phyloP scores from a whole-genome alignment of 192 early-diverging fungal genomes.

The Coemansia sp. region DNA sequence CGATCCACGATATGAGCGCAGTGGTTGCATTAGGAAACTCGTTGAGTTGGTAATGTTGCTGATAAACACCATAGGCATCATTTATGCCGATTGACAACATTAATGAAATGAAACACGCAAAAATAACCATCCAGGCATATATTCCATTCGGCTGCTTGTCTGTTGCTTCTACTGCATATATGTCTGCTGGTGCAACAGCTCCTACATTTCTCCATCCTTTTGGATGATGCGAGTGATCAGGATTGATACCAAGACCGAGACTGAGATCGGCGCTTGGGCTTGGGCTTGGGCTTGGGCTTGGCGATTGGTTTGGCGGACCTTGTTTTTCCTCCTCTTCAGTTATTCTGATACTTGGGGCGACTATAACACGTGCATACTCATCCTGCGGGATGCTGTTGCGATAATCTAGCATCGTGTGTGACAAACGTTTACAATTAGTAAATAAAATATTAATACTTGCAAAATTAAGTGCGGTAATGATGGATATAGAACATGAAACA shows the following conservation, averaged over 20 bases:
- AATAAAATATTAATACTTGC: no score
- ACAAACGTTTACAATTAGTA: no score
- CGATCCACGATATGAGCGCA: constrained; percentile 53
- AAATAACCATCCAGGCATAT: constrained; percentile 51
- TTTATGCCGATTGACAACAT: constrained; percentile 57
- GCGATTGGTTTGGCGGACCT: background rate
- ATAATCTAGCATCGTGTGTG: no score
- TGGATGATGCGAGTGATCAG: background rate
- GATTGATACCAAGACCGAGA: background rate
- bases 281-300: background rate
- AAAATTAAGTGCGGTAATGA: no score
- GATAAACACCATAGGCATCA: constrained; percentile 55
- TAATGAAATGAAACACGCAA: constrained; percentile 46
- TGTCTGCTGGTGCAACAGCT: constrained; percentile 44
- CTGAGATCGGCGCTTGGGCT: background rate
- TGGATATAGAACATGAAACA: no score
- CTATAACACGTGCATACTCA: background rate
- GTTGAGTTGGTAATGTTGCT: constrained; percentile 51
- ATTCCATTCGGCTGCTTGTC: constrained; percentile 41
- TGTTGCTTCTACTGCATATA: constrained; percentile 45
- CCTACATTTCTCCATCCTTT: constrained; percentile 13
- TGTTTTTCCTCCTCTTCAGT: background rate
- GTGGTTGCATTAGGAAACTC: constrained; percentile 47
- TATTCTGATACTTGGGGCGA: background rate
- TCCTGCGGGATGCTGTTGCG: background rate